phyloP scores from a whole-genome alignment of 352 stramenopile genomes.

The Thalassiosira hispida region DNA sequence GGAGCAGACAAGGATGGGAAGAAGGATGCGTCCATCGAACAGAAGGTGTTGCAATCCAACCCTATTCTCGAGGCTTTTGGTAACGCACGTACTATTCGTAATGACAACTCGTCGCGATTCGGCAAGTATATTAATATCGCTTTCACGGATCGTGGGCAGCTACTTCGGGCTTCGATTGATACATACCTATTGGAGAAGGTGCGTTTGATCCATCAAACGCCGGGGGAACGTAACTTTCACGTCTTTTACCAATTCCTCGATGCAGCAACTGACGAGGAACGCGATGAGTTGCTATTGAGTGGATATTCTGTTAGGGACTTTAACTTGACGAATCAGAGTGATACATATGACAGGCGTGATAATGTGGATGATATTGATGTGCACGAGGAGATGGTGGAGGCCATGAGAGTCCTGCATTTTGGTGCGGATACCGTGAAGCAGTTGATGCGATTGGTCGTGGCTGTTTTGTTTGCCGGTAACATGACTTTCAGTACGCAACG shows the following conservation, averaged over 20 bases:
- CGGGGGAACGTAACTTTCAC: slow-evolving; percentile 97
- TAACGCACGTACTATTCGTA: slow-evolving; percentile 94
- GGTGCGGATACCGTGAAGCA: slow-evolving; percentile 23
- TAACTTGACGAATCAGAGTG: slow-evolving; percentile 89
- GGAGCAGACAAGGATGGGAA: neutral
- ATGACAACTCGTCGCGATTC: slow-evolving; percentile 94
- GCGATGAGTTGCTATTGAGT: slow-evolving; percentile 82
- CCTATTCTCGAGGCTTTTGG: slow-evolving; percentile 96
- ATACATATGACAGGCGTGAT: slow-evolving; percentile 79
- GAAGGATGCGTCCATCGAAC: slow-evolving; percentile 85
- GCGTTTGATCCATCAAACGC: slow-evolving; percentile 92
- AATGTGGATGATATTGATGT: slow-evolving; percentile 69
- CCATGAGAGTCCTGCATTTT: slow-evolving; percentile 74
- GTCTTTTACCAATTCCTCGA: slow-evolving; percentile 95
- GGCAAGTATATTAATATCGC: slow-evolving; percentile 94
- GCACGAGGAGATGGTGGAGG: slow-evolving; percentile 74
- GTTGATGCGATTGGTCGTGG: slow-evolving; percentile 65
- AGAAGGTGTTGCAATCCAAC: slow-evolving; percentile 87
- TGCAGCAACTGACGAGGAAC: slow-evolving; percentile 85
- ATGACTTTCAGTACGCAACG: slow-evolving; percentile 68
- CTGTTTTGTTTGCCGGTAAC: slow-evolving; percentile 82
- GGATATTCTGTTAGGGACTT: slow-evolving; percentile 86
- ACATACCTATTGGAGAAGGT: slow-evolving; percentile 99
- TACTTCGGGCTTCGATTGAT: slow-evolving; percentile 85
- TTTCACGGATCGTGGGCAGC: slow-evolving; percentile 76